Percentiles rank a stretch among this genome's conserved stretches.
Conservation (phyloP, 2,329 filamentous ascomycete species). For the Tolypocladium amazonense region DNA sequence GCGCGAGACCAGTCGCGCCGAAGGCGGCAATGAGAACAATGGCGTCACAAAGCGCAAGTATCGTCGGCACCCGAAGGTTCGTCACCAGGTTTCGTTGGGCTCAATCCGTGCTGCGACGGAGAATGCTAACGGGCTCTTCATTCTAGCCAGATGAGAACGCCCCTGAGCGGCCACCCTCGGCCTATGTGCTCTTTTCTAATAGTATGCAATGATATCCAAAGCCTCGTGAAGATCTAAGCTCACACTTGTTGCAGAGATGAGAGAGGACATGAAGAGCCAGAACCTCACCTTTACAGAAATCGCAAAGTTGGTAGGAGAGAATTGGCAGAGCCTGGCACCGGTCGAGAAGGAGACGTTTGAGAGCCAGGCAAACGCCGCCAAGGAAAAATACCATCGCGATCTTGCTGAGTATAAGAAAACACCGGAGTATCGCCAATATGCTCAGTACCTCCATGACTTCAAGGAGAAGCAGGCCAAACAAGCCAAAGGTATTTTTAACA, state of each 20-base stretch:
- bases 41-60: conserved; percentile 60
- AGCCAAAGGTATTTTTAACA: conserved; percentile 36
- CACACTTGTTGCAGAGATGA: conserved; percentile 45
- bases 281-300: conserved; percentile 76
- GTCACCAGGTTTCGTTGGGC: neutral
- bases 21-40: conserved; percentile 31
- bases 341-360: conserved; percentile 64
- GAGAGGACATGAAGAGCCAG: conserved; percentile 66
- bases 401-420: conserved; percentile 72
- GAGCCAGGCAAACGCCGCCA: conserved; percentile 58
- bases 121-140: neutral
- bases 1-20: conserved; percentile 34
- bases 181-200: conserved; percentile 79
- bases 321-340: conserved; percentile 63
- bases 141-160: conserved; percentile 64
- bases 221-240: neutral
- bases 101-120: neutral
- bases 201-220: conserved; percentile 34
- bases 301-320: conserved; percentile 70
- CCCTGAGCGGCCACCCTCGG: conserved; percentile 69
- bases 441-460: conserved; percentile 66
- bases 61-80: conserved; percentile 63
- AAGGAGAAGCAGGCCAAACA: conserved; percentile 58
- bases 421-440: conserved; percentile 54
- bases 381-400: conserved; percentile 67